phyloP scores from a whole-genome alignment of 75 land plant genomes.

The Isoetes taiwanensis region DNA sequence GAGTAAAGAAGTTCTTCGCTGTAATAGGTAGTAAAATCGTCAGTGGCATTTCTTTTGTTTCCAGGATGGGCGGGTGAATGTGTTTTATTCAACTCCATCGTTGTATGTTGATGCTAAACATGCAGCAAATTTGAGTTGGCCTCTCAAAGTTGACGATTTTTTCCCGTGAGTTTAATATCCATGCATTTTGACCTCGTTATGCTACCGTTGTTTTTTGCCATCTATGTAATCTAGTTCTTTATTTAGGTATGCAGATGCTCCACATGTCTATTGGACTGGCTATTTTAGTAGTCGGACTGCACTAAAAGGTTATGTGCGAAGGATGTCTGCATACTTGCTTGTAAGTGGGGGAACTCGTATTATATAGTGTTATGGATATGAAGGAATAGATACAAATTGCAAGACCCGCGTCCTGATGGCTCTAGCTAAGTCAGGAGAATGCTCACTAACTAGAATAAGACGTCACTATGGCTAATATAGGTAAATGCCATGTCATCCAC shows the following conservation, averaged over 20 bases:
- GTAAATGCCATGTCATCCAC: no score
- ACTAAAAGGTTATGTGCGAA: slow-evolving; percentile 59
- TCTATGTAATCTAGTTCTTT: neutral
- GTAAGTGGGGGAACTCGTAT: neutral
- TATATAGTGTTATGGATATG: neutral
- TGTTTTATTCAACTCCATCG: slow-evolving; percentile 13
- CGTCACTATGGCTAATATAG: neutral
- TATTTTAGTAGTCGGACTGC: slow-evolving; percentile 74
- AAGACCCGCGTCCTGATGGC: neutral
- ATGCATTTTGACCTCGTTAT: neutral
- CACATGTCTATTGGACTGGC: slow-evolving; percentile 76
- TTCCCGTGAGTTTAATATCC: slow-evolving; percentile 12
- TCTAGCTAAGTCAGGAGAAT: no score
- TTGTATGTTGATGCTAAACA: slow-evolving; percentile 11
- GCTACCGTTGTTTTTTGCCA: neutral
- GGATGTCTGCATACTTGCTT: neutral
- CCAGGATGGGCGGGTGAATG: slow-evolving; percentile 13
- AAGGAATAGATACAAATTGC: neutral
- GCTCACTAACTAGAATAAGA: no score
- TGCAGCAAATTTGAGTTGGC: slow-evolving; percentile 12
- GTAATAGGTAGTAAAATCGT: no score
- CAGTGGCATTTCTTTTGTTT: no score
- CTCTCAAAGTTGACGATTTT: slow-evolving; percentile 12
- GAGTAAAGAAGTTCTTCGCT: no score
- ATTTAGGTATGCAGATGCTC: slow-evolving; percentile 57